Percentiles rank a stretch among this genome's conserved stretches.
Conservation (phyloP, 2,329 filamentous ascomycete species). For the Alternaria triticina region DNA sequence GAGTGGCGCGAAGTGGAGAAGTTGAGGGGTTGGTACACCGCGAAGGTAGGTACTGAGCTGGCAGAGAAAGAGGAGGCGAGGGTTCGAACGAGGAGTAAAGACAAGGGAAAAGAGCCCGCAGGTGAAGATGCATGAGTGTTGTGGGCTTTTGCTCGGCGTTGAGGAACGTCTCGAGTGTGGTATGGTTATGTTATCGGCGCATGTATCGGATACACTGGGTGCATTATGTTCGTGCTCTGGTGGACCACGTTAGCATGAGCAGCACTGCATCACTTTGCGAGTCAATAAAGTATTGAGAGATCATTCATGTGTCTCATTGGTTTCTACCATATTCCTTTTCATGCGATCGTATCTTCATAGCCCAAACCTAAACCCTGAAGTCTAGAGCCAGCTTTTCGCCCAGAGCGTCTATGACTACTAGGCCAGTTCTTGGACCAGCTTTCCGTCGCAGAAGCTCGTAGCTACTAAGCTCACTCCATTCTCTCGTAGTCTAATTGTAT, state of each 20-base stretch:
- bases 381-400: not conserved
- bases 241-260: not conserved
- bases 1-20: slow-evolving; percentile 52
- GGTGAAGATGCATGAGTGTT: not conserved
- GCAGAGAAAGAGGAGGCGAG: slow-evolving; percentile 20
- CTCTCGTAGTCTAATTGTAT: not conserved
- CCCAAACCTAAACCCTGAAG: not conserved
- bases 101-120: slow-evolving; percentile 11
- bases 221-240: not conserved
- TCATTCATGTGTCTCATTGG: slow-evolving; percentile 34
- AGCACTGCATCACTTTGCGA: slow-evolving; percentile 8
- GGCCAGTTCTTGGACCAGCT: not conserved
- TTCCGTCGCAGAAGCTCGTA: not conserved
- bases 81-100: slow-evolving; percentile 21
- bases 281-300: slow-evolving; percentile 11
- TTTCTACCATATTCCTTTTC: slow-evolving; percentile 24
- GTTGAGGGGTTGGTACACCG: slow-evolving; percentile 51
- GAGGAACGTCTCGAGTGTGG: not conserved
- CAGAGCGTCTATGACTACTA: slow-evolving; percentile 1
- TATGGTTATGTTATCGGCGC: not conserved
- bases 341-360: slow-evolving; percentile 27
- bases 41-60: slow-evolving; percentile 18
- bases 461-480: slow-evolving; percentile 6
- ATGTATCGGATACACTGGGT: not conserved
- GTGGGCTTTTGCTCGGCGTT: not conserved